Evolutionary conservation across 2,329 filamentous ascomycete species (phyloP), one percentile per base, ranked within the genome.

Genomic region (Chrysosporium keratinophilum): DNA sequence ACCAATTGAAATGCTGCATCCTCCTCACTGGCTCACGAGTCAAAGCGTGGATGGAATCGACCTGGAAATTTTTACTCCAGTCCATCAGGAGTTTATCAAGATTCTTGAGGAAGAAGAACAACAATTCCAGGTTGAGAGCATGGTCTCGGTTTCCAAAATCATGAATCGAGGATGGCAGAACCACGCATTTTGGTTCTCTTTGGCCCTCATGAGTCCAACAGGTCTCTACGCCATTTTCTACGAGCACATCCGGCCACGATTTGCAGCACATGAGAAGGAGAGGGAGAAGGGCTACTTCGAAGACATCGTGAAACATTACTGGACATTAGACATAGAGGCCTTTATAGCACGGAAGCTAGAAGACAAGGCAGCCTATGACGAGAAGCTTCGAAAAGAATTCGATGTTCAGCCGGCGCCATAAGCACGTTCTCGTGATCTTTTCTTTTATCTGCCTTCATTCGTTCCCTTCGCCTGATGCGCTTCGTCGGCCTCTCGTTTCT

Each of bases 11-110:
- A 66, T 67, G 59, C 40, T 60, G 14, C 50, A 54, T n/a, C 59
- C 61, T 3, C 67, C 67, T 2, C 57, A 62, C 56, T 70, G 65
- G 67, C 56, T 70, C 17, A 64, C 61, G 34, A 47, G 50, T 59
- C 35, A 55, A 19, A 17, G 20, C 6, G 40, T 54, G 23, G 40
- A 54, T 33, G 55, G 50, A 28, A 44, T 62, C 9, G 40, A 58
- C 31, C 54, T 57, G 49, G 54, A 60, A 42, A 35, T 23, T 31
- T 62, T 40, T 11, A 40, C 37, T 7, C 23, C 23, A 28, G 7
- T 28, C 23, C 23, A 28, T 28, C 23, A 28, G 3, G 23, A 28
- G 7, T 28, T 28, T 7, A 7, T 28, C 23, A 7, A 28, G 3
- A 28, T 28, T 28, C 3, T 28, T 7, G 23, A 28, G 23, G 23